phyloP scores from a whole-genome alignment of 2,329 filamentous ascomycete species.

The Mycosphaerella sp. region DNA sequence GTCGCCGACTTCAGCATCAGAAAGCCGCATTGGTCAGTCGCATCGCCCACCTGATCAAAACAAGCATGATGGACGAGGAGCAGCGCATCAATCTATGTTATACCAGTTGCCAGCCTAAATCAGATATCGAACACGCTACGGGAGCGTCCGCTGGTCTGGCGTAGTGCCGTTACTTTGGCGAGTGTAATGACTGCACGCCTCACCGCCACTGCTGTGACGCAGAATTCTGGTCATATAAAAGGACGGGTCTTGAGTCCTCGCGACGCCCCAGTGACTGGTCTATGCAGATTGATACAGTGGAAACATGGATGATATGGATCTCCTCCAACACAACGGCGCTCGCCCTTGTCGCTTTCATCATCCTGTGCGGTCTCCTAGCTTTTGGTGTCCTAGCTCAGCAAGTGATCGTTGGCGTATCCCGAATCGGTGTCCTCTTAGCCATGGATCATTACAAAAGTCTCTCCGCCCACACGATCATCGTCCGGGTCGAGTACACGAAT shows the following conservation, averaged over 20 bases:
- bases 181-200: slow-evolving; percentile 37
- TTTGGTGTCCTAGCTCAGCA: too few species aligned
- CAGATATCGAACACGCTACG: slow-evolving; percentile 34
- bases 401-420: too few species aligned
- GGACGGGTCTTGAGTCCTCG: slow-evolving; percentile 40
- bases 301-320: slow-evolving; percentile 39
- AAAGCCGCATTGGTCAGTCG: too few species aligned
- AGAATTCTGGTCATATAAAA: slow-evolving; percentile 30
- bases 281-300: slow-evolving; percentile 46
- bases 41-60: background rate
- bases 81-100: slow-evolving; percentile 29
- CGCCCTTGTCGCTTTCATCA: too few species aligned
- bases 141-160: slow-evolving; percentile 27
- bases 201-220: slow-evolving; percentile 37
- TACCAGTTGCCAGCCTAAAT: slow-evolving; percentile 29
- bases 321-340: too few species aligned
- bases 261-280: slow-evolving; percentile 45
- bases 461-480: too few species aligned
- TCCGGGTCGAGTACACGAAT: too few species aligned
- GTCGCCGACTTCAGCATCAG: too few species aligned
- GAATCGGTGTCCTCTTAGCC: too few species aligned
- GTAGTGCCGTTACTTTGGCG: slow-evolving; percentile 29
- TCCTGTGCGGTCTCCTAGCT: too few species aligned
- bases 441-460: too few species aligned
- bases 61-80: slow-evolving; percentile 25